These are phyloP conservation scores for Filobasidium wieringae DNA, from an alignment of 768 basidiomycete species.

Conservation along the genomic window DNA sequence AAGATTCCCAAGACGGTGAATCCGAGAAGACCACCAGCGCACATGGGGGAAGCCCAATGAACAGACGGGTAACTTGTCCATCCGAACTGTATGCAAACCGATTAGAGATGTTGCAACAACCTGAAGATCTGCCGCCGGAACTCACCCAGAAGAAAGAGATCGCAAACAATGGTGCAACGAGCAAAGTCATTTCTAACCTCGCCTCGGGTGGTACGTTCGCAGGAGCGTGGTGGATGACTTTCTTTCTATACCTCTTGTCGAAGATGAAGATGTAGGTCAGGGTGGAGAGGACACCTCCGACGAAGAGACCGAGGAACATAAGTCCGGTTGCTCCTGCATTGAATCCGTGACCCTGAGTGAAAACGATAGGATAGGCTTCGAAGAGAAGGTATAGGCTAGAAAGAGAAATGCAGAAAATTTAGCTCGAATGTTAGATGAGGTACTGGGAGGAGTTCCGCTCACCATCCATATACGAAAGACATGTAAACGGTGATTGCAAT, in stretches of 20 bases:
- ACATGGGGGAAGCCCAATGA: conserved; percentile 36
- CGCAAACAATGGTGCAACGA: conserved; percentile 35
- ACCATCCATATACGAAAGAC: conserved; percentile 27
- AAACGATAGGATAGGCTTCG: conserved; percentile 36
- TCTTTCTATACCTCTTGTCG: conserved; percentile 34
- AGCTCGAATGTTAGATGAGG: not conserved
- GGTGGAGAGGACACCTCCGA: conserved; percentile 15
- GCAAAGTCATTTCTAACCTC: conserved; percentile 35
- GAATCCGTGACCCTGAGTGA: conserved; percentile 35
- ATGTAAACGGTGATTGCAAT: conserved; percentile 40
- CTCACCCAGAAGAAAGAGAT: conserved; percentile 40
- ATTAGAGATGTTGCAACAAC: no score
- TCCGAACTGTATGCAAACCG: conserved; percentile 25
- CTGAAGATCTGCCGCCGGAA: not conserved
- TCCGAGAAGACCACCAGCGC: conserved; percentile 32
- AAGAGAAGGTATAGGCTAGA: conserved; percentile 38
- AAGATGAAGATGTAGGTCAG: conserved; percentile 32
- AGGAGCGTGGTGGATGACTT: conserved; percentile 27
- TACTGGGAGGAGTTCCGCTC: not conserved
- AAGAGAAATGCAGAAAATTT: conserved; percentile 13
- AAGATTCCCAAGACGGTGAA: conserved; percentile 32
- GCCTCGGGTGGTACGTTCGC: conserved; percentile 32
- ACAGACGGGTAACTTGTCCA: conserved; percentile 40
- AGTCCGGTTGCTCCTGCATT: conserved; percentile 35
- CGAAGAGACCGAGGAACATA: conserved; percentile 38